A percentile compares a stretch with the other conserved stretches of the same genome.
These are phyloP conservation scores for Epichloe elymi DNA, from an alignment of 2,329 filamentous ascomycete species.

Conservation along the genomic window DNA sequence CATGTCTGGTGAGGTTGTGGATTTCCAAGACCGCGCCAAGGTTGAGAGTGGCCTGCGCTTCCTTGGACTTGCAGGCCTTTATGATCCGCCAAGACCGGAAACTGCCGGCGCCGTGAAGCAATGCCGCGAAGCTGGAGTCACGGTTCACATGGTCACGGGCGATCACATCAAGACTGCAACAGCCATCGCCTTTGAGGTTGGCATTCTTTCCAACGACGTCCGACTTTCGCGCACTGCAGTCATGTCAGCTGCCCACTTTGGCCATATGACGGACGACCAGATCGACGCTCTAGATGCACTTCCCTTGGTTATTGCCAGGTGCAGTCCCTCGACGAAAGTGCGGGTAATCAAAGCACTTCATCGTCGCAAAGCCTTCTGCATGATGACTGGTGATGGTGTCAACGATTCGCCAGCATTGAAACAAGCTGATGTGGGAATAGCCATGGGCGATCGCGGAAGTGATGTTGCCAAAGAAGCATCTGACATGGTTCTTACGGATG, in stretches of 20 bases:
- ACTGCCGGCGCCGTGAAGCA: conserved; percentile 46
- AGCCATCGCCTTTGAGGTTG: conserved; percentile 52
- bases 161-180: conserved; percentile 56
- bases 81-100: conserved; percentile 58
- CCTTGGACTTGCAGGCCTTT: conserved; percentile 58
- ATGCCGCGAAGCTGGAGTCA: conserved; percentile 48
- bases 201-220: conserved; percentile 35
- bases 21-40: conserved; percentile 33
- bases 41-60: conserved; percentile 48
- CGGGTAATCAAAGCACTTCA: conserved; percentile 64
- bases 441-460: conserved; percentile 58
- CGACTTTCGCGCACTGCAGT: conserved; percentile 30
- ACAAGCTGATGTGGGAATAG: conserved; percentile 61
- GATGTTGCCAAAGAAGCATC: conserved; percentile 71
- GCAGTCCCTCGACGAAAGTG: conserved; percentile 59
- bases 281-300: conserved; percentile 48
- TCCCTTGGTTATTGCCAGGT: conserved; percentile 56
- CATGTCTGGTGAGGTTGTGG: conserved; percentile 22
- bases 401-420: conserved; percentile 64
- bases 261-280: conserved; percentile 45
- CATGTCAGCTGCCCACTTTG: conserved; percentile 52
- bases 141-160: conserved; percentile 57
- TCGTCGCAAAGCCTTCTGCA: conserved; percentile 52
- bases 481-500: conserved; percentile 78
- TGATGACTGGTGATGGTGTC: conserved; percentile 65